Evolutionary conservation across 129 eudicot genomes (phyloP), one percentile per base, ranked within the genome.

Genomic region (Centella asiatica): DNA sequence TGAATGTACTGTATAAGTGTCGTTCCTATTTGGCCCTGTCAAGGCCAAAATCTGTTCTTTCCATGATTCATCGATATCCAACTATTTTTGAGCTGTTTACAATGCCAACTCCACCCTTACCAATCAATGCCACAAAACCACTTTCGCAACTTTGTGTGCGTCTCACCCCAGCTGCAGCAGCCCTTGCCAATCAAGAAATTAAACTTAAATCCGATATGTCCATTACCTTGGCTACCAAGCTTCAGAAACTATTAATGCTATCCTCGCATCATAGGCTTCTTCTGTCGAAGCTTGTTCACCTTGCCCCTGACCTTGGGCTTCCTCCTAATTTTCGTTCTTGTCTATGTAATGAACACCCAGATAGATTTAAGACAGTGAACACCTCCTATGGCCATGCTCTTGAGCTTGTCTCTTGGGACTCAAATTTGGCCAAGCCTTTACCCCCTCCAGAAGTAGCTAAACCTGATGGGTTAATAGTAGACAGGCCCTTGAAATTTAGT

Each of bases 311-410:
- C 69, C 88, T 92, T 53, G 99, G 92, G n/a, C 81, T 92, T 52
- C 96, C 96, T 17, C 46, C 80, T 61, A 85, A 84, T 69, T 92
- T 92, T 40, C 87, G 96, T 2, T 72, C 90, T 22, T 70, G 90
- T 0, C 81, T 92, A 8, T 92, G 99, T 80, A 82, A 87, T 7
- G 82, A 87, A 19, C 76, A 87, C 50, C 88, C 99, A 0, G 86
- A 87, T 4, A 85, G 65, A 50, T 92, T 92, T 37, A 84, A 78
- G 75, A 71, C 74, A 25, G 83, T 92, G 4, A 88, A 87, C 56
- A 87, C 99, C 22, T 87, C 96, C 18, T 92, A 92, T 47, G 99
- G 99, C 19, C 96, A 90, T 64, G 95, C 99, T 5, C 95, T 92
- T 33, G 96, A 92, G 85, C 85, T 92, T 44, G 99, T 92, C 51